phyloP scores from a whole-genome alignment of 2,329 filamentous ascomycete species.

The Exophiala alcalophila region DNA sequence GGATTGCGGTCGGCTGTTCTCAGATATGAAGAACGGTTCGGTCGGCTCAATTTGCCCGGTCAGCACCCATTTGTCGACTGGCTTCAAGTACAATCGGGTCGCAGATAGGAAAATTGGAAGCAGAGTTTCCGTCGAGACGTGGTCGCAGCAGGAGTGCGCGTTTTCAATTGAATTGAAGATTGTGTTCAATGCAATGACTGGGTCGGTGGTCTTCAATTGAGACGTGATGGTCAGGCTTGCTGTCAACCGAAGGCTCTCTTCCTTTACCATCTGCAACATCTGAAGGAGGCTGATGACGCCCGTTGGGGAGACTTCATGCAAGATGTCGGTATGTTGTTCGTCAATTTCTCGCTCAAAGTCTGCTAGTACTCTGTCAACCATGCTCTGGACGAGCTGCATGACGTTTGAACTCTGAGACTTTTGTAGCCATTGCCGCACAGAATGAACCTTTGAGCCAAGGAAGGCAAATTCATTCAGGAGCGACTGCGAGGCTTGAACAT shows the following conservation, averaged over 20 bases:
- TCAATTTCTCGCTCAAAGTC: slow-evolving; percentile 12
- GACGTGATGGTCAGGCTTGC: slow-evolving; percentile 4
- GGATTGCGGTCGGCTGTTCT: slow-evolving; percentile 3
- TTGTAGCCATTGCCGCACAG: slow-evolving; percentile 19
- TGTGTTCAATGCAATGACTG: slow-evolving; percentile 11
- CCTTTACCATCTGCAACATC: slow-evolving; percentile 9
- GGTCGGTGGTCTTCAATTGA: slow-evolving; percentile 9
- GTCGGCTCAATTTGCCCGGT: slow-evolving; percentile 10
- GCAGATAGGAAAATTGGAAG: slow-evolving; percentile 20
- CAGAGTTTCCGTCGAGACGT: slow-evolving; percentile 5
- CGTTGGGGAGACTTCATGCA: slow-evolving; percentile 7
- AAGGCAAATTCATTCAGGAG: slow-evolving; percentile 23
- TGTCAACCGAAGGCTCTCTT: slow-evolving; percentile 4
- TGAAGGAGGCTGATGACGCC: slow-evolving; percentile 20
- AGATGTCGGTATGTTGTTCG: slow-evolving; percentile 11
- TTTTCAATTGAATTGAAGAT: slow-evolving; percentile 12
- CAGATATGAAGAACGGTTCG: slow-evolving; percentile 17
- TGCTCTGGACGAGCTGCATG: slow-evolving; percentile 21
- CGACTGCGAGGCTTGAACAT: slow-evolving; percentile 6
- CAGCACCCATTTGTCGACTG: slow-evolving; percentile 21
- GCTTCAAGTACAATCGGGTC: slow-evolving; percentile 15
- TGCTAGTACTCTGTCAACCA: slow-evolving; percentile 9
- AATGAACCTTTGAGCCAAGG: slow-evolving; percentile 12
- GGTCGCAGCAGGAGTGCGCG: slow-evolving; percentile 13
- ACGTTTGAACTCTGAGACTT: slow-evolving; percentile 5